Evolutionary conservation across 164 flowering plant species (phyloP).

Genomic region (Hamamelis virginiana): DNA sequence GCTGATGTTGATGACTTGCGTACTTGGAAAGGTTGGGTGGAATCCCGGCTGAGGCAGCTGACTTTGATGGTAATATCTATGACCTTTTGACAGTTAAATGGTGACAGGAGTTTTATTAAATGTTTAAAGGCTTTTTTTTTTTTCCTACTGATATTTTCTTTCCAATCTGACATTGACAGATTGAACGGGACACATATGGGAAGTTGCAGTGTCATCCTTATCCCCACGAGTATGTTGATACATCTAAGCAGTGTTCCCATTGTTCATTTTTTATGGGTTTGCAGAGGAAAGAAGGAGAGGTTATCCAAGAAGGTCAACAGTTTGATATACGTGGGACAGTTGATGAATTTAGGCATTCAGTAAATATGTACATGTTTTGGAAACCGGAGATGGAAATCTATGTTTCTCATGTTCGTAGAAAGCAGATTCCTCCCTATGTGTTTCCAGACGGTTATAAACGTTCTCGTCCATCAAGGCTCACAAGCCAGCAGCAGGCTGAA

Average conservation of each 20-base stretch:
- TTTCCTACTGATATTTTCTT: too few species aligned
- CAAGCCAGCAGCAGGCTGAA: constrained; percentile 36
- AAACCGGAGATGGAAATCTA: constrained; percentile 90
- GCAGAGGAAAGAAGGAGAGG: constrained; percentile 82
- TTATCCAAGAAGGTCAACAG: constrained; percentile 85
- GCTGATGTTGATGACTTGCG: constrained; percentile 82
- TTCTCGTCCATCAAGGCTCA: constrained; percentile 45
- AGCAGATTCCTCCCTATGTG: constrained; percentile 77
- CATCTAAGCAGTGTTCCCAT: constrained; percentile 65
- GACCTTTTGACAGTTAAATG: constrained; percentile 2
- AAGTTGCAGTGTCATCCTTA: constrained; percentile 95
- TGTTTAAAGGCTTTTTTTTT: too few species aligned
- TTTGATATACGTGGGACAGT: constrained; percentile 94
- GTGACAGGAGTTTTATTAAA: neutral
- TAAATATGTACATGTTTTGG: constrained; percentile 78
- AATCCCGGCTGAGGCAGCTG: constrained; percentile 87
- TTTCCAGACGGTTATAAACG: constrained; percentile 80
- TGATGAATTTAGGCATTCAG: constrained; percentile 77
- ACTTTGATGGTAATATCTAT: constrained; percentile 71
- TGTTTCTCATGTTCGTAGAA: constrained; percentile 89
- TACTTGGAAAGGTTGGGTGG: constrained; percentile 98
- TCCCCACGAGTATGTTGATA: constrained; percentile 74
- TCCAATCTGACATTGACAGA: constrained; percentile 41
- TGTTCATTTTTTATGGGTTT: constrained; percentile 93
- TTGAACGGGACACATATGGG: constrained; percentile 88